Conservation (phyloP, 257 asterid species). For the Nicotiana paniculata region DNA sequence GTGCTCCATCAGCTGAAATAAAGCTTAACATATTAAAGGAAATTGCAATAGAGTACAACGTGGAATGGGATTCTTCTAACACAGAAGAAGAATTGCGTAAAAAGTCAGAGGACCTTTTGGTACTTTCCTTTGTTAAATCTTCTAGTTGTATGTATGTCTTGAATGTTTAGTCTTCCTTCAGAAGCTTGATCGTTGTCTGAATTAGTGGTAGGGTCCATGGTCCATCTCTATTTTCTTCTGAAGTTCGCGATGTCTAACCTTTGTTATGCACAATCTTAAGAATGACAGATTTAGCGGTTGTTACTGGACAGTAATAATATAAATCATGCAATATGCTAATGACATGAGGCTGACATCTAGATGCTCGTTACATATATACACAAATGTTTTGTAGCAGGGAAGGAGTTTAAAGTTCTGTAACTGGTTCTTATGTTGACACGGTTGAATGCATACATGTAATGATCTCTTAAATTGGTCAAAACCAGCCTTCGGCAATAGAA, state of each 20-base stretch:
- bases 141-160: neutral
- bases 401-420: neutral
- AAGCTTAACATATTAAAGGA: slow-evolving; percentile 69
- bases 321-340: neutral
- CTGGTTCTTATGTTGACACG: neutral
- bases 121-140: slow-evolving; percentile 20
- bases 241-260: neutral
- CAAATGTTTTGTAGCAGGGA: neutral
- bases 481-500: too few species aligned
- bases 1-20: slow-evolving; percentile 58
- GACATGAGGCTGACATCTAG: neutral
- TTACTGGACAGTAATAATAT: too few species aligned
- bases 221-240: neutral
- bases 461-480: neutral
- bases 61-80: slow-evolving; percentile 69
- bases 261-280: neutral
- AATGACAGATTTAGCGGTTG: neutral
- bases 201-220: neutral
- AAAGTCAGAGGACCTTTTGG: slow-evolving; percentile 93
- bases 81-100: slow-evolving; percentile 70
- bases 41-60: slow-evolving; percentile 52
- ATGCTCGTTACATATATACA: neutral
- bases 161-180: neutral
- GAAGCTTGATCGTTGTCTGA: neutral
- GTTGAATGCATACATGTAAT: neutral